phyloP scores from a whole-genome alignment of 306 rosid genomes.

The Cicer cuneatum region DNA sequence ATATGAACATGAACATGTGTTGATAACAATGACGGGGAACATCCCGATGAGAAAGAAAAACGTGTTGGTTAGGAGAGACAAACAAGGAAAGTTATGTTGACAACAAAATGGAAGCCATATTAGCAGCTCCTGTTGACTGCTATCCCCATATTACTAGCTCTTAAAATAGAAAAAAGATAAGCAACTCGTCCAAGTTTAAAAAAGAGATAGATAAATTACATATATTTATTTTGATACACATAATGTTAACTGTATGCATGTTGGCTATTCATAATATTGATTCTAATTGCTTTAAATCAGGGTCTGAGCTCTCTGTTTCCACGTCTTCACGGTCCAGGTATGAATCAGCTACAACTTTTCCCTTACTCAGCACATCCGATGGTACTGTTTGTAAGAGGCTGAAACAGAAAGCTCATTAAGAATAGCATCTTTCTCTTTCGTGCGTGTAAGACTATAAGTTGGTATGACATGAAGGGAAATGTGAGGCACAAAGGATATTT shows the following conservation, averaged over 20 bases:
- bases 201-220: background rate
- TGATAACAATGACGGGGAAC: background rate
- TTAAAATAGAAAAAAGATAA: background rate
- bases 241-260: background rate
- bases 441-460: background rate
- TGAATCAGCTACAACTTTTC: constrained; percentile 75
- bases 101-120: background rate
- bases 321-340: constrained; percentile 62
- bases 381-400: constrained; percentile 94
- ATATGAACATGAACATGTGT: background rate
- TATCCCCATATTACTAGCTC: background rate
- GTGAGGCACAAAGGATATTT: constrained; percentile 9
- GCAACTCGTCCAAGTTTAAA: background rate
- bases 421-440: constrained; percentile 1
- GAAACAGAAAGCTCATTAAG: constrained; percentile 50
- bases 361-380: constrained; percentile 75
- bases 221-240: background rate
- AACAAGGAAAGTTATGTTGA: background rate
- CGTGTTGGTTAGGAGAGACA: background rate
- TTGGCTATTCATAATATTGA: constrained; percentile 62
- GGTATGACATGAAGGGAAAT: constrained; percentile 6
- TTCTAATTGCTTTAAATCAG: constrained; percentile 71
- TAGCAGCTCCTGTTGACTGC: background rate
- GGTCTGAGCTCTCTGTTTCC: constrained; percentile 58
- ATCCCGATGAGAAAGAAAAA: background rate